phyloP scores from a whole-genome alignment of 176 grass and related monocot genomes.

The Triticum dicoccoides region DNA sequence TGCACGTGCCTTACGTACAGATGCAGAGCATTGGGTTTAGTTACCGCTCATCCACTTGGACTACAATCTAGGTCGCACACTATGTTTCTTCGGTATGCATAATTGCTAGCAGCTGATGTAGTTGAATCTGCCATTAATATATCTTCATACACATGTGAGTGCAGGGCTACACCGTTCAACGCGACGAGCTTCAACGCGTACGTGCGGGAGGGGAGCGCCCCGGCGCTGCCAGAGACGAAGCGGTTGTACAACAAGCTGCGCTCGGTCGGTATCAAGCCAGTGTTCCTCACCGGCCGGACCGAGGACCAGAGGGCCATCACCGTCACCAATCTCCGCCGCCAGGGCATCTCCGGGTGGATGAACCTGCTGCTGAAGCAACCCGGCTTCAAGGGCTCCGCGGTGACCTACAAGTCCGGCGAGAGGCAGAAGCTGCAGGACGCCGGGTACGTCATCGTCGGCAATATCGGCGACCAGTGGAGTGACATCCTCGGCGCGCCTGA shows the following conservation, averaged over 20 bases:
- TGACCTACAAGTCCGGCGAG: slow-evolving; percentile 45
- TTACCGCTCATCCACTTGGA: too few species aligned
- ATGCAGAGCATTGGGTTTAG: too few species aligned
- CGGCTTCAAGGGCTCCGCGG: background rate
- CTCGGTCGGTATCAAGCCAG: slow-evolving; percentile 31
- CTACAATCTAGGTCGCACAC: too few species aligned
- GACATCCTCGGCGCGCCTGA: slow-evolving; percentile 43
- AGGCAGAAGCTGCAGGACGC: slow-evolving; percentile 32
- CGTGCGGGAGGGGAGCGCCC: slow-evolving; percentile 30
- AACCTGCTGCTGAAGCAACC: slow-evolving; percentile 42
- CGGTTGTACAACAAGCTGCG: slow-evolving; percentile 32
- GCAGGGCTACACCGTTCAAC: slow-evolving; percentile 17
- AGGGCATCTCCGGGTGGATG: slow-evolving; percentile 36
- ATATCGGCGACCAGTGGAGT: slow-evolving; percentile 69
- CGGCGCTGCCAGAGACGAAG: slow-evolving; percentile 33
- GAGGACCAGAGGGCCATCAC: slow-evolving; percentile 38
- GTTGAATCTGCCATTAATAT: too few species aligned
- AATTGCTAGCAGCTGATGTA: too few species aligned
- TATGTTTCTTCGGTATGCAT: too few species aligned
- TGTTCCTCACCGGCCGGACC: slow-evolving; percentile 47
- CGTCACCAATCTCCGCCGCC: background rate
- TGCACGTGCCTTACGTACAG: too few species aligned
- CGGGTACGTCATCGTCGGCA: slow-evolving; percentile 40
- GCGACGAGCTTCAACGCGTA: slow-evolving; percentile 34
- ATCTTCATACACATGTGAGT: too few species aligned